Conservation (phyloP, 768 basidiomycete species). For the Serendipita vermifera region DNA sequence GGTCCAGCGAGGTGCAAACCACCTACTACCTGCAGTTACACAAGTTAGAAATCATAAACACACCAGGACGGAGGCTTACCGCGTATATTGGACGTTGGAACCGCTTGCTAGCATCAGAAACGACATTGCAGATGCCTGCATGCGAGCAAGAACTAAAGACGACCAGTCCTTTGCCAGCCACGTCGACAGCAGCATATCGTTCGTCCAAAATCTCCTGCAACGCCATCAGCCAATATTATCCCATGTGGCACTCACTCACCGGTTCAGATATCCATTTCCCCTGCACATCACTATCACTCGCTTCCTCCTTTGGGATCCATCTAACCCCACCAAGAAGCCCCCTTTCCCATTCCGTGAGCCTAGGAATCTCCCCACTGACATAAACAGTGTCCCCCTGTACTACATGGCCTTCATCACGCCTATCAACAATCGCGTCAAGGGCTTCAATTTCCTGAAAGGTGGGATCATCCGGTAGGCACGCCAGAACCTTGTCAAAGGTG, state of each 20-base stretch:
- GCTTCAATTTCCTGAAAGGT: slow-evolving; percentile 50
- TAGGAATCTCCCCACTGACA: slow-evolving; percentile 70
- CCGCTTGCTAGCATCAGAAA: slow-evolving; percentile 49
- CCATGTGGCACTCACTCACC: slow-evolving; percentile 24
- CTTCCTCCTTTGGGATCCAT: slow-evolving; percentile 32
- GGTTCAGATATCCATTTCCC: slow-evolving; percentile 43
- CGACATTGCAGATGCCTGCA: slow-evolving; percentile 76
- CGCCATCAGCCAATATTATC: not conserved
- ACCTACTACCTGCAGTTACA: slow-evolving; percentile 45
- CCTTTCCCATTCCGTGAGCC: slow-evolving; percentile 52
- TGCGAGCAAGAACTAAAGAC: slow-evolving; percentile 79
- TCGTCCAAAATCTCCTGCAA: slow-evolving; percentile 72
- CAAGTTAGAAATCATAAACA: not conserved
- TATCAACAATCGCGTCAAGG: slow-evolving; percentile 44
- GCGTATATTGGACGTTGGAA: slow-evolving; percentile 64
- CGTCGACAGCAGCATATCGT: slow-evolving; percentile 62
- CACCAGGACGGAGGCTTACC: slow-evolving; percentile 39
- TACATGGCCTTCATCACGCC: slow-evolving; percentile 45
- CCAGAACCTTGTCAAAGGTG: slow-evolving; percentile 41
- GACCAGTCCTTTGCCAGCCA: slow-evolving; percentile 67
- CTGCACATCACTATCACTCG: too few species aligned
- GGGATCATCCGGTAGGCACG: slow-evolving; percentile 54
- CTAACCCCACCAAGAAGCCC: slow-evolving; percentile 57
- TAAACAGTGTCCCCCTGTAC: slow-evolving; percentile 52
- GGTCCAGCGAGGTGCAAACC: slow-evolving; percentile 73